phyloP scores from a whole-genome alignment of 805 yeast species.

The Zygotorulaspora sp. region DNA sequence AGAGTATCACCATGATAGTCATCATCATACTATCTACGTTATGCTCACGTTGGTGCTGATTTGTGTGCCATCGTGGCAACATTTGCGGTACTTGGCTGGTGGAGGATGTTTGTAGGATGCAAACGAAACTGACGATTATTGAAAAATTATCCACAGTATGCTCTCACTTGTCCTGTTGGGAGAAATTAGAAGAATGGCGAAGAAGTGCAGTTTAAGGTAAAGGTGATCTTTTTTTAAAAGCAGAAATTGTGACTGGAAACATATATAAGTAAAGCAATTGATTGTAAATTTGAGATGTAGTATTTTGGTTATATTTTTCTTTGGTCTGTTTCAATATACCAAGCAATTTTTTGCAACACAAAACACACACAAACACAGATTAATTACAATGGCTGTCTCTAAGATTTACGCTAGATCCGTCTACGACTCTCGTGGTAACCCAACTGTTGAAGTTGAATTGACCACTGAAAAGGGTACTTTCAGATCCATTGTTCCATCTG shows the following conservation, averaged over 20 bases:
- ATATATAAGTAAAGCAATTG: conserved; percentile 11
- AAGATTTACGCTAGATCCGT: conserved; percentile 93
- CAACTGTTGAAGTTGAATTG: conserved; percentile 98
- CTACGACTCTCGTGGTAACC: conserved; percentile 99
- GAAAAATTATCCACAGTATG: conserved; percentile 1
- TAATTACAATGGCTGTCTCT: conserved; percentile 64
- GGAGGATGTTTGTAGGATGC: background rate
- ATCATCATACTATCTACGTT: conserved; percentile 1
- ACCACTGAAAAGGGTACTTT: conserved; percentile 88
- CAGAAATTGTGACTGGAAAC: conserved; percentile 8
- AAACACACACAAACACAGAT: conserved; percentile 9
- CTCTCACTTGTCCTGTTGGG: conserved; percentile 2
- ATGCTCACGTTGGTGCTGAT: conserved; percentile 1
- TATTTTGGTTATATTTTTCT: conserved; percentile 3
- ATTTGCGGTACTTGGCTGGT: background rate
- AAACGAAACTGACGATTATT: background rate
- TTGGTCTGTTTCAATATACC: conserved; percentile 11
- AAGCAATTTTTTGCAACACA: conserved; percentile 22
- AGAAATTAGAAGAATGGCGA: conserved; percentile 3
- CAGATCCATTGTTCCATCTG: conserved; percentile 98
- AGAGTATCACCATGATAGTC: conserved; percentile 1
- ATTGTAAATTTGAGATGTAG: background rate
- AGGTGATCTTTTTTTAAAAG: conserved; percentile 2
- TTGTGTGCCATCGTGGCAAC: conserved; percentile 1
- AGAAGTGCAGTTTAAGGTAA: conserved; percentile 1